A percentile compares a stretch with the other conserved stretches of the same genome.
Evolutionary conservation across 1,139 yeast species (phyloP).

Genomic region (Diutina pseudorugosa): DNA sequence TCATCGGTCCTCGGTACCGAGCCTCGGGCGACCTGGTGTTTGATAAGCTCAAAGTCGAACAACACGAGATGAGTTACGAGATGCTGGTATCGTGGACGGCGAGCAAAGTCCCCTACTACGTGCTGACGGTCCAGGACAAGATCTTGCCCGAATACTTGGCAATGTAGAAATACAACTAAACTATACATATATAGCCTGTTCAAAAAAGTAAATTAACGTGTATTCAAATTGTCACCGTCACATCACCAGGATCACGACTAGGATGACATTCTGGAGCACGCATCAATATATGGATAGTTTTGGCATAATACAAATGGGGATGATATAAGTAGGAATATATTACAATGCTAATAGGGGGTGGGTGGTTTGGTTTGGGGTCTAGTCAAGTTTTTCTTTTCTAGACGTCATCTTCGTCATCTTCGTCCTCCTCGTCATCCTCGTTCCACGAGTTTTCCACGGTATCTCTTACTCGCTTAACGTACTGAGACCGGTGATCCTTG

Average conservation of each 20-base stretch:
- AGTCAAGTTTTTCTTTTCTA: not conserved
- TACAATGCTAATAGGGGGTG: not conserved
- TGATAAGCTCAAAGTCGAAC: constrained; percentile 54
- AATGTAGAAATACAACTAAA: not conserved
- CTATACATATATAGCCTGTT: too few relatives aligned
- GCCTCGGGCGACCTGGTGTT: constrained; percentile 45
- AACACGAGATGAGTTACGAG: constrained; percentile 22
- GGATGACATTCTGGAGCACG: too few relatives aligned
- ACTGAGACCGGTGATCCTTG: constrained; percentile 90
- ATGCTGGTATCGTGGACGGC: constrained; percentile 89
- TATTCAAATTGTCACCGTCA: too few relatives aligned
- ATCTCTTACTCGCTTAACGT: constrained; percentile 80
- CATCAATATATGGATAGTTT: too few relatives aligned
- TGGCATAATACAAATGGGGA: not conserved
- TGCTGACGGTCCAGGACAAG: constrained; percentile 48
- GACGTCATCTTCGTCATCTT: constrained; percentile 28
- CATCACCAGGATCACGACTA: too few relatives aligned
- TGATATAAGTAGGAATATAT: not conserved
- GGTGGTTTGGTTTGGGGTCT: too few relatives aligned
- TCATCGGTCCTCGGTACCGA: constrained; percentile 49
- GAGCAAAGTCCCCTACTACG: constrained; percentile 68
- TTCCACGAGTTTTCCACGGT: constrained; percentile 88
- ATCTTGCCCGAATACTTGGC: constrained; percentile 1
- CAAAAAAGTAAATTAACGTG: too few relatives aligned
- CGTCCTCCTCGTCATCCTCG: constrained; percentile 52